Conservation (phyloP, 78 protist genomes). For the Dictyostelium intermedium region DNA sequence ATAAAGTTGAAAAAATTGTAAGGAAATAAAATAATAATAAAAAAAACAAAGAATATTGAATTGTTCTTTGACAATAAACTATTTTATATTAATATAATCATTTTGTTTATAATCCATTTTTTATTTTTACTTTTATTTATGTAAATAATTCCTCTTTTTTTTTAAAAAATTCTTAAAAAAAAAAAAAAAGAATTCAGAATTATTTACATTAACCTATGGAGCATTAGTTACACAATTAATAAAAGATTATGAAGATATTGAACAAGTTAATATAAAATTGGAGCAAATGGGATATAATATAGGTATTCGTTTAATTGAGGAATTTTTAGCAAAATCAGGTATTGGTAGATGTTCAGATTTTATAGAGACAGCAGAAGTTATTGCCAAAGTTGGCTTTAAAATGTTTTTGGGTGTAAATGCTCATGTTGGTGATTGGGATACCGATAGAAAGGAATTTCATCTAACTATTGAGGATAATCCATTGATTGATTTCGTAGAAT, state of each 20-base stretch:
- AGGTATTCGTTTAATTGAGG: slow-evolving; percentile 96
- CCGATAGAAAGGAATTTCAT: slow-evolving; percentile 78
- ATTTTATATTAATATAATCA: no score
- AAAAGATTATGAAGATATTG: slow-evolving; percentile 91
- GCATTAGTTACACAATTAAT: slow-evolving; percentile 96
- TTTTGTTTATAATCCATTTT: no score
- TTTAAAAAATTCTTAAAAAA: not conserved
- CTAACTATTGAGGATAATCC: slow-evolving; percentile 89
- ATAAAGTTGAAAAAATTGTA: slow-evolving; percentile 80
- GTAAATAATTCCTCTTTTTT: no score
- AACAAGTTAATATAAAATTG: slow-evolving; percentile 94
- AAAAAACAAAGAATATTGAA: no score
- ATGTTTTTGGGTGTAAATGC: slow-evolving; percentile 96
- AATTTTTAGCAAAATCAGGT: slow-evolving; percentile 92
- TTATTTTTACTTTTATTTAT: not conserved
- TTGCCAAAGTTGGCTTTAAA: slow-evolving; percentile 96
- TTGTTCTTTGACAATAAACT: no score
- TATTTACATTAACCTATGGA: slow-evolving; percentile 98
- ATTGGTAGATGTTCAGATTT: slow-evolving; percentile 85
- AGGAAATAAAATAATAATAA: not conserved
- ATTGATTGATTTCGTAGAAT: slow-evolving; percentile 94
- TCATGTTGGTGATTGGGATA: slow-evolving; percentile 77
- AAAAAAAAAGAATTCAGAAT: slow-evolving; percentile 94
- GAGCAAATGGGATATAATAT: slow-evolving; percentile 98
- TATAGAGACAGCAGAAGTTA: slow-evolving; percentile 95